Conservation (phyloP, 2,329 filamentous ascomycete genomes). For the Periconia digitata region DNA sequence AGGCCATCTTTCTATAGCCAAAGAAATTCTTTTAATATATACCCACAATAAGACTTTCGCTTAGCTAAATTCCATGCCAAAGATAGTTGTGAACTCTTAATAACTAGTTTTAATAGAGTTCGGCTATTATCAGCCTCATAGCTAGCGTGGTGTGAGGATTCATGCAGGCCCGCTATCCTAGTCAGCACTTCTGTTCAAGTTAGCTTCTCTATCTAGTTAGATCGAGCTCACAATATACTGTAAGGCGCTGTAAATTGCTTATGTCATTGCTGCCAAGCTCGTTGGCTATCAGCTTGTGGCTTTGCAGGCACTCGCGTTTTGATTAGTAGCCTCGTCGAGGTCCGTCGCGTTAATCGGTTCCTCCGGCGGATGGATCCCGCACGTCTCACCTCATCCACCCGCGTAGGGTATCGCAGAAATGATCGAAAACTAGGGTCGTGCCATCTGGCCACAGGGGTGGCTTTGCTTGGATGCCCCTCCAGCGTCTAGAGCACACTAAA, state of each 20-base stretch:
- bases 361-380: no score
- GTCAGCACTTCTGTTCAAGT: slow-evolving; percentile 10
- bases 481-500: no score
- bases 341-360: no score
- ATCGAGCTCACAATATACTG: not conserved
- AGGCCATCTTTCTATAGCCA: slow-evolving; percentile 4
- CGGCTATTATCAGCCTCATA: slow-evolving; percentile 2
- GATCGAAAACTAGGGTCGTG: no score
- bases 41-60: slow-evolving; percentile 2
- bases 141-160: slow-evolving; percentile 9
- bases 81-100: slow-evolving; percentile 1
- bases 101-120: slow-evolving; percentile 1
- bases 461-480: no score
- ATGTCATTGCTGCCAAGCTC: slow-evolving; percentile 2
- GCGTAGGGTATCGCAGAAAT: no score
- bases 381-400: no score
- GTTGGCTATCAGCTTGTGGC: not conserved
- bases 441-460: no score
- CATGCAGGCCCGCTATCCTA: slow-evolving; percentile 7
- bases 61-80: not conserved
- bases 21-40: slow-evolving; percentile 4
- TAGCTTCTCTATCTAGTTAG: slow-evolving; percentile 8
- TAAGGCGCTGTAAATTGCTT: slow-evolving; percentile 1
- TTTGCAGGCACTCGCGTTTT: slow-evolving; percentile 4
- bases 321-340: slow-evolving; percentile 1